phyloP scores from a whole-genome alignment of 2,329 filamentous ascomycete genomes.

The Thielaviopsis punctulata region DNA sequence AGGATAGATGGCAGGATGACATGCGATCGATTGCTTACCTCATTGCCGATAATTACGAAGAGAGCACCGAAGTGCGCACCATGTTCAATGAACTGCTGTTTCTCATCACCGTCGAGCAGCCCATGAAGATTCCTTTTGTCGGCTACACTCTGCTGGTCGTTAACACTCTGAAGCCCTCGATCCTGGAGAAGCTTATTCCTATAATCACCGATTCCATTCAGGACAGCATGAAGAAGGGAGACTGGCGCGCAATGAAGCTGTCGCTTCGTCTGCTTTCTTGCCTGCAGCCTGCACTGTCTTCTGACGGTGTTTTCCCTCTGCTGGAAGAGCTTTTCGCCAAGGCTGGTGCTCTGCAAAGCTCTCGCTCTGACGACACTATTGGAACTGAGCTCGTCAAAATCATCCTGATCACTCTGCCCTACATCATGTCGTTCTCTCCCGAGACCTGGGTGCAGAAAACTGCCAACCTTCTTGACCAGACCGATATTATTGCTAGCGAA shows the following conservation, averaged over 20 bases:
- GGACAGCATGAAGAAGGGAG: conserved; percentile 48
- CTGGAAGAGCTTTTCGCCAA: conserved; percentile 80
- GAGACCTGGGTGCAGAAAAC: conserved; percentile 56
- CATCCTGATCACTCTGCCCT: conserved; percentile 86
- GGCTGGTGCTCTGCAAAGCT: conserved; percentile 84
- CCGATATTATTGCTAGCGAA: conserved; percentile 81
- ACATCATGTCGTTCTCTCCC: conserved; percentile 61
- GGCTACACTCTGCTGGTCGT: conserved; percentile 66
- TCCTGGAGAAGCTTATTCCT: conserved; percentile 53
- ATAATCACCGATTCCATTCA: conserved; percentile 46
- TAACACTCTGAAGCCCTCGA: conserved; percentile 61
- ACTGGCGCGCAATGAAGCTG: conserved; percentile 86
- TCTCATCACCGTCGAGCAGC: conserved; percentile 74
- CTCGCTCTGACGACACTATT: conserved; percentile 71
- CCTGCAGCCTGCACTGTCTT: conserved; percentile 62
- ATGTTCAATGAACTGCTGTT: conserved; percentile 57
- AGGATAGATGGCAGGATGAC: conserved; percentile 65
- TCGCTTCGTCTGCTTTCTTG: conserved; percentile 79
- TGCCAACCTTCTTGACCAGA: conserved; percentile 71
- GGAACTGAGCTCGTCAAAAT: conserved; percentile 88
- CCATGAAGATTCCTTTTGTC: conserved; percentile 92
- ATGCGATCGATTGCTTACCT: conserved; percentile 57
- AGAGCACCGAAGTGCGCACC: conserved; percentile 50
- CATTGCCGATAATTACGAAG: conserved; percentile 71
- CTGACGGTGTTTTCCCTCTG: conserved; percentile 69